phyloP scores from a whole-genome alignment of 345 rosid genomes.

The Hibiscus syriacus region DNA sequence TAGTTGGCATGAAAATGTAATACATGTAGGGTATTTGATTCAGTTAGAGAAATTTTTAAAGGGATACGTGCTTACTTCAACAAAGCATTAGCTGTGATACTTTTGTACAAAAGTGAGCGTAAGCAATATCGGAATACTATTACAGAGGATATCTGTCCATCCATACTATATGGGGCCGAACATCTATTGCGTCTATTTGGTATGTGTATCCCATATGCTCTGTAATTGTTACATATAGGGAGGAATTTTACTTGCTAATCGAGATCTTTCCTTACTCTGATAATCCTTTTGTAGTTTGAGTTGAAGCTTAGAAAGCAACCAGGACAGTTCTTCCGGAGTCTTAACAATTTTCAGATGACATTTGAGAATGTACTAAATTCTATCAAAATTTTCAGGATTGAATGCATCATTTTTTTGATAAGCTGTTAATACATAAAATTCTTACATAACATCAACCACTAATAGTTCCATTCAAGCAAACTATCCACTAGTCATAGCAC shows the following conservation, averaged over 20 bases:
- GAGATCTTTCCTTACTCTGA: background rate
- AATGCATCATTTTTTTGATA: background rate
- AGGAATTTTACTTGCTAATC: background rate
- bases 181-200: constrained; percentile 95
- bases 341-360: background rate
- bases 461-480: background rate
- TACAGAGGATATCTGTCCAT: constrained; percentile 43
- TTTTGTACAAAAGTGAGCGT: constrained; percentile 79
- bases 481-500: background rate
- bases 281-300: background rate
- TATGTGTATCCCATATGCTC: constrained; percentile 27
- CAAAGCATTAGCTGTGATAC: constrained; percentile 68
- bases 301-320: background rate
- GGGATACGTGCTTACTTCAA: constrained; percentile 78
- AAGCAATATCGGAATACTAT: constrained; percentile 53
- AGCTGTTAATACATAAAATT: too few relatives aligned
- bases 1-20: background rate
- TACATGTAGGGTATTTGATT: constrained; percentile 19
- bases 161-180: constrained; percentile 73
- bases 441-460: background rate
- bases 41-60: constrained; percentile 58
- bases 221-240: background rate
- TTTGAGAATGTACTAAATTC: background rate
- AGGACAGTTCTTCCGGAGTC: too few relatives aligned
- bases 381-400: background rate